These are phyloP conservation scores for Stagonosporopsis tanaceti DNA, from an alignment of 2,329 filamentous ascomycete genomes.

Conservation along the genomic window DNA sequence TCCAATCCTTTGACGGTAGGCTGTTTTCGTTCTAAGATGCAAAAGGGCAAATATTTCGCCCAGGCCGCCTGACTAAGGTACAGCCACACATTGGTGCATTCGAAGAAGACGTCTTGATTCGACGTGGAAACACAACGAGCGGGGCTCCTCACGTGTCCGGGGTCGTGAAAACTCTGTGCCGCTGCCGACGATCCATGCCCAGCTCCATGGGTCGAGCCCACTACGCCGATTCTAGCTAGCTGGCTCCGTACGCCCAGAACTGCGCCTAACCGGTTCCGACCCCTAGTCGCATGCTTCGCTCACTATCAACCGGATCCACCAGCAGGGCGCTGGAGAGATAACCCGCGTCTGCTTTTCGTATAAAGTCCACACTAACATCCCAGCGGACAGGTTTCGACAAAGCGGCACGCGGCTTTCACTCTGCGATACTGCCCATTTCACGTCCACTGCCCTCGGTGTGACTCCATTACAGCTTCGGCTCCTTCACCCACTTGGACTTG, in stretches of 20 bases:
- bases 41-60: conserved; percentile 24
- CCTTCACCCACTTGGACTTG: conserved; percentile 19
- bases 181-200: conserved; percentile 38
- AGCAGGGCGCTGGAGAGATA: conserved; percentile 28
- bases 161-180: conserved; percentile 41
- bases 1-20: conserved; percentile 13
- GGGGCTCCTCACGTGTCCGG: conserved; percentile 30
- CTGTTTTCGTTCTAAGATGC: conserved; percentile 17
- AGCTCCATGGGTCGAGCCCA: conserved; percentile 24
- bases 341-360: conserved; percentile 34
- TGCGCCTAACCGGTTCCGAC: conserved; percentile 24
- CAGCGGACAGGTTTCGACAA: conserved; percentile 14
- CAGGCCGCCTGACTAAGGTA: conserved; percentile 22
- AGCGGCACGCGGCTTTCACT: conserved; percentile 26
- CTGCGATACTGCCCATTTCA: conserved; percentile 20
- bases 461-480: conserved; percentile 34
- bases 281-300: conserved; percentile 28
- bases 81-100: conserved; percentile 5
- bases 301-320: conserved; percentile 35
- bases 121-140: conserved; percentile 30
- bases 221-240: conserved; percentile 23
- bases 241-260: conserved; percentile 26
- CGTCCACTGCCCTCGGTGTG: conserved; percentile 36
- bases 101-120: conserved; percentile 21
- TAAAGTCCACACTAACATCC: conserved; percentile 37